These are phyloP conservation scores for Kwoniella europaea DNA, from an alignment of 768 basidiomycete genomes.

Conservation along the genomic window DNA sequence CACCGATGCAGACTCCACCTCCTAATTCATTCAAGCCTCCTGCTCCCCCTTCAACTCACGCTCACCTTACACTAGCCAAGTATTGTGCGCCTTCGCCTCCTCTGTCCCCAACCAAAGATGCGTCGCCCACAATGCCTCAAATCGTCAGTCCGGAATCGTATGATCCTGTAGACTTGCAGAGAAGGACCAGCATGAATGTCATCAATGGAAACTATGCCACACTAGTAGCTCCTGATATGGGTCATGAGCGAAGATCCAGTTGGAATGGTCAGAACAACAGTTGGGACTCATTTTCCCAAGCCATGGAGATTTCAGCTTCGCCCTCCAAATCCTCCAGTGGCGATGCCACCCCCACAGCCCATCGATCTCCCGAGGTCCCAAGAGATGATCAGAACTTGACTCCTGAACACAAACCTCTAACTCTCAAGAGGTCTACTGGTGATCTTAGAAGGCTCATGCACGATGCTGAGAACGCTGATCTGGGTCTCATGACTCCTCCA, in stretches of 20 bases:
- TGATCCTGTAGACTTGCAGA: conserved; percentile 10
- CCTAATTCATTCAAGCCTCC: conserved; percentile 44
- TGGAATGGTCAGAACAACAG: conserved; percentile 48
- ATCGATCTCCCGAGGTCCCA: conserved; percentile 31
- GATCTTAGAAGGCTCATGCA: conserved; percentile 40
- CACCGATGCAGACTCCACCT: conserved; percentile 36
- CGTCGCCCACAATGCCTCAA: not conserved
- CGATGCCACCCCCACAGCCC: conserved; percentile 45
- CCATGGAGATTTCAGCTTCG: conserved; percentile 12
- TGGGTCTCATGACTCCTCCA: conserved; percentile 49
- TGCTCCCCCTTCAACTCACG: conserved; percentile 48
- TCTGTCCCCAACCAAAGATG: conserved; percentile 47
- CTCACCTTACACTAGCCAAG: conserved; percentile 51
- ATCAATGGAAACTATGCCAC: conserved; percentile 50
- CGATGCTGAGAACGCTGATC: conserved; percentile 28
- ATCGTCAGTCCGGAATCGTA: not conserved
- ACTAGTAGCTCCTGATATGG: conserved; percentile 23
- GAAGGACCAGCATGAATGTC: conserved; percentile 36
- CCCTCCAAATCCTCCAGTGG: conserved; percentile 30
- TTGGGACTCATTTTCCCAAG: conserved; percentile 47
- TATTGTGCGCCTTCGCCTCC: conserved; percentile 58
- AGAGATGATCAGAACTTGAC: conserved; percentile 24
- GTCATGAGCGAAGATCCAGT: conserved; percentile 50
- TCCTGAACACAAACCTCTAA: conserved; percentile 23
- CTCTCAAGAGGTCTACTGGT: conserved; percentile 42